Conservation (phyloP, 306 rosid genomes). For the Cucurbita moschata region DNA sequence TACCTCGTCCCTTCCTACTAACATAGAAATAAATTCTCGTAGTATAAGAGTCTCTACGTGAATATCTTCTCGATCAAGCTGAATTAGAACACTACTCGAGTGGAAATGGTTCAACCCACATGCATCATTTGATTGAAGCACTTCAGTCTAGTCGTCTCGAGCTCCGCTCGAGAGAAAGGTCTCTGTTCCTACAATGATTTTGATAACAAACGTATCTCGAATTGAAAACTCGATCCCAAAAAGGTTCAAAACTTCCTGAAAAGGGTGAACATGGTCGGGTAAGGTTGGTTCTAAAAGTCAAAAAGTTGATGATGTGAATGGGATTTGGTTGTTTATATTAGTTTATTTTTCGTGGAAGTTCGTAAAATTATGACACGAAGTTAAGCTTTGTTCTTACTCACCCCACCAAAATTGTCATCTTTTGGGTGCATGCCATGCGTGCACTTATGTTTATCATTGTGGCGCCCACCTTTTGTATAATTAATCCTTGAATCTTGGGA, state of each 20-base stretch:
- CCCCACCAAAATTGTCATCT: not conserved
- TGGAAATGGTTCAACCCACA: too few relatives aligned
- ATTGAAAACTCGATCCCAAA: too few relatives aligned
- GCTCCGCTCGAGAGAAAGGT: too few relatives aligned
- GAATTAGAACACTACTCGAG: too few relatives aligned
- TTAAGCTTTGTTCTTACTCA: not conserved
- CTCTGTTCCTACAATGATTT: too few relatives aligned
- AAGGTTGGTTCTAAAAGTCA: not conserved
- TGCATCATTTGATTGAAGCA: too few relatives aligned
- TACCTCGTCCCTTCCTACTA: too few relatives aligned
- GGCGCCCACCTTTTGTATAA: not conserved
- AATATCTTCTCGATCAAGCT: too few relatives aligned
- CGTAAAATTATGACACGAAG: not conserved
- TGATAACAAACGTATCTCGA: too few relatives aligned
- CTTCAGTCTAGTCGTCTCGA: too few relatives aligned
- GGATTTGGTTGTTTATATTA: not conserved
- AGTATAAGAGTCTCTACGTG: too few relatives aligned
- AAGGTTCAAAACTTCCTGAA: not conserved
- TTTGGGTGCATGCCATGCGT: not conserved
- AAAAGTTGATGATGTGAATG: not conserved
- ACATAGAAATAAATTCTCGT: too few relatives aligned
- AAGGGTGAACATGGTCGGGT: conserved; percentile 1
- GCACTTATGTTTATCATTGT: not conserved
- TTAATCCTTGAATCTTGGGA: not conserved
- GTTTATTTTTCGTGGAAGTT: not conserved